Conservation (phyloP, 495 filamentous ascomycete genomes). For the Neurospora sublineolata region DNA sequence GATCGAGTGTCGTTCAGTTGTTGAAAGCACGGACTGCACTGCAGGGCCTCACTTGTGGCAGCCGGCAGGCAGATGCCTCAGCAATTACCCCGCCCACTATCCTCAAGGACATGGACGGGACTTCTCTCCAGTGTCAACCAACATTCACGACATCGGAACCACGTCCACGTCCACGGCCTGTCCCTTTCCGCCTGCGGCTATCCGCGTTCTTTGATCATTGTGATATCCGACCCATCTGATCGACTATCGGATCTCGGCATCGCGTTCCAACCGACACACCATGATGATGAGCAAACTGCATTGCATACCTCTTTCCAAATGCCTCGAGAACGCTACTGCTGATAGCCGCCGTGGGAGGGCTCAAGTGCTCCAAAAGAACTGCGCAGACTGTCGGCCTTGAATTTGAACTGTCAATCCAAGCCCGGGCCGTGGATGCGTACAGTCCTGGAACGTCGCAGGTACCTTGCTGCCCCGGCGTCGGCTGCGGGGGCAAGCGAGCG, state of each 20-base stretch:
- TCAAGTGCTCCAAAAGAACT: not conserved
- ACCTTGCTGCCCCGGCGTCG: not conserved
- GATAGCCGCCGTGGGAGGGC: not conserved
- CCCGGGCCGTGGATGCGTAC: not conserved
- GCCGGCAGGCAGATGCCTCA: not conserved
- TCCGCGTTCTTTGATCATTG: not conserved
- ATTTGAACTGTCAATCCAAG: not conserved
- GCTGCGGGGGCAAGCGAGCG: not conserved
- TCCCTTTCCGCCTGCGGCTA: not conserved
- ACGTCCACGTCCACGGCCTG: not conserved
- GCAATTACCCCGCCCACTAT: not conserved
- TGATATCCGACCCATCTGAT: not conserved
- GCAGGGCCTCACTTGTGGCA: not conserved
- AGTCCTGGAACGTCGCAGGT: not conserved
- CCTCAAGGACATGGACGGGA: no score
- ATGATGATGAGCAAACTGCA: not conserved
- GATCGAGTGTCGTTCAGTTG: not conserved
- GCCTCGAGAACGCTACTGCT: not conserved
- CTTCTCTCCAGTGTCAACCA: not conserved
- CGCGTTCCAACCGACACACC: not conserved
- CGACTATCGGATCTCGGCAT: not conserved
- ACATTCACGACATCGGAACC: not conserved
- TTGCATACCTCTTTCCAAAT: not conserved
- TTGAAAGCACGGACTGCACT: not conserved
- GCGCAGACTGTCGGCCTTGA: not conserved